Evolutionary conservation across 2,329 filamentous ascomycete genomes (phyloP).

Genomic region (Pyrenochaeta sp.): DNA sequence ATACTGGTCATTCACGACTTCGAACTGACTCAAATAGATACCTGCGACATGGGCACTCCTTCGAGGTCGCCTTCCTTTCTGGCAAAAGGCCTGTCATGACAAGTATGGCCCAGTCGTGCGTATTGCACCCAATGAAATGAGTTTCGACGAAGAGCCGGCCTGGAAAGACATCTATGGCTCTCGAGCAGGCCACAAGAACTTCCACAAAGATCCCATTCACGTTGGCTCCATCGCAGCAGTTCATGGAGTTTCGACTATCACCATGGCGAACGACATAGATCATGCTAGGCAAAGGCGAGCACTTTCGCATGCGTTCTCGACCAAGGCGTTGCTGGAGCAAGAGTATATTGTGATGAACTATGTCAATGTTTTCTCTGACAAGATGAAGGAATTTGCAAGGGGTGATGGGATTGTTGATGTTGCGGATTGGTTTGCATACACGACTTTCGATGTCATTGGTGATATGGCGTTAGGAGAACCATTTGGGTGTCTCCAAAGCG

Average conservation of each 20-base stretch:
- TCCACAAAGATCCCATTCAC: constrained; percentile 24
- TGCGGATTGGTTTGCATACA: constrained; percentile 22
- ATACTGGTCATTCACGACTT: neutral
- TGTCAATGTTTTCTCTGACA: constrained; percentile 7
- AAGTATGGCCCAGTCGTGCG: constrained; percentile 40
- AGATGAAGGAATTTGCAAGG: constrained; percentile 9
- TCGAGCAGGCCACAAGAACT: constrained; percentile 22
- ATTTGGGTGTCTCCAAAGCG: constrained; percentile 33
- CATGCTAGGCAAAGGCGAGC: constrained; percentile 27
- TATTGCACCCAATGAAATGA: constrained; percentile 27
- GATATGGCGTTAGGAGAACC: constrained; percentile 60
- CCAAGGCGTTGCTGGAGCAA: constrained; percentile 48
- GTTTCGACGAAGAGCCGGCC: constrained; percentile 23
- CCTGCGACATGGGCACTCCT: constrained; percentile 24
- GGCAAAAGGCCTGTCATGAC: constrained; percentile 38
- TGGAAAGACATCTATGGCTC: constrained; percentile 35
- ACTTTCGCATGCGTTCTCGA: constrained; percentile 46
- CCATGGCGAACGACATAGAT: constrained; percentile 23
- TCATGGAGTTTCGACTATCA: constrained; percentile 22
- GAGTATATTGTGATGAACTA: constrained; percentile 41
- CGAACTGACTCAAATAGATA: constrained; percentile 13
- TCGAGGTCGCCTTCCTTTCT: constrained; percentile 21
- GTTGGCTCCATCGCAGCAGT: constrained; percentile 22
- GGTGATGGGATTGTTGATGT: constrained; percentile 18
- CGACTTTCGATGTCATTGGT: constrained; percentile 39